phyloP scores from a whole-genome alignment of 306 rosid genomes.

The Inga laurina region DNA sequence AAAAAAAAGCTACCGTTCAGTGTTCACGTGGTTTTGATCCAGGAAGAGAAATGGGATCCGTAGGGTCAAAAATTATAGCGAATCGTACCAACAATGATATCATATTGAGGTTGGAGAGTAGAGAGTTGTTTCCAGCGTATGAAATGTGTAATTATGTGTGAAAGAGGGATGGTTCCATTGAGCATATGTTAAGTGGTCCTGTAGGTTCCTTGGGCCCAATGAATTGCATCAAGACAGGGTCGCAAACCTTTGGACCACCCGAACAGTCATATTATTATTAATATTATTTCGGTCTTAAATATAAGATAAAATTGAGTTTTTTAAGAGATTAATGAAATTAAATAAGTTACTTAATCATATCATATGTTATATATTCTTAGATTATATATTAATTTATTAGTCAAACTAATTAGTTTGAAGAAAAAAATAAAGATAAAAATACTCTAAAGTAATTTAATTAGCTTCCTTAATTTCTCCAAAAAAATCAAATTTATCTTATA shows the following conservation, averaged over 20 bases:
- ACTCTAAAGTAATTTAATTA: too few relatives aligned
- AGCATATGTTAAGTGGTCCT: constrained; percentile 38
- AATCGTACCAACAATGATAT: constrained; percentile 10
- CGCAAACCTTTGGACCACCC: constrained; percentile 12
- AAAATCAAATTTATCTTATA: too few relatives aligned
- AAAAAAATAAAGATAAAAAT: too few relatives aligned
- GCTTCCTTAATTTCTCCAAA: too few relatives aligned
- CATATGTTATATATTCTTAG: too few relatives aligned
- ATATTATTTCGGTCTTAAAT: too few relatives aligned
- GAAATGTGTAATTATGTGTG: constrained; percentile 7
- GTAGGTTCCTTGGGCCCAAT: constrained; percentile 27
- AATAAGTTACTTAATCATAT: too few relatives aligned
- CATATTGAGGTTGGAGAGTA: neutral
- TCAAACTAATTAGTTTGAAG: too few relatives aligned
- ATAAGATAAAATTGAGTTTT: too few relatives aligned
- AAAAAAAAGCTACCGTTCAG: neutral
- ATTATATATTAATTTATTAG: too few relatives aligned
- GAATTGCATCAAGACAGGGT: neutral
- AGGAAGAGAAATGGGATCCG: constrained; percentile 1
- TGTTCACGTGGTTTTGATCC: neutral
- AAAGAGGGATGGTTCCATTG: constrained; percentile 10
- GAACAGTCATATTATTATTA: neutral
- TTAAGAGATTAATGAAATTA: too few relatives aligned
- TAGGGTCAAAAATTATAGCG: neutral
- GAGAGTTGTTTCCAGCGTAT: neutral